Base-by-base conservation (phyloP, 2,329 filamentous ascomycete genomes). In the Talaromyces sp. region DNA sequence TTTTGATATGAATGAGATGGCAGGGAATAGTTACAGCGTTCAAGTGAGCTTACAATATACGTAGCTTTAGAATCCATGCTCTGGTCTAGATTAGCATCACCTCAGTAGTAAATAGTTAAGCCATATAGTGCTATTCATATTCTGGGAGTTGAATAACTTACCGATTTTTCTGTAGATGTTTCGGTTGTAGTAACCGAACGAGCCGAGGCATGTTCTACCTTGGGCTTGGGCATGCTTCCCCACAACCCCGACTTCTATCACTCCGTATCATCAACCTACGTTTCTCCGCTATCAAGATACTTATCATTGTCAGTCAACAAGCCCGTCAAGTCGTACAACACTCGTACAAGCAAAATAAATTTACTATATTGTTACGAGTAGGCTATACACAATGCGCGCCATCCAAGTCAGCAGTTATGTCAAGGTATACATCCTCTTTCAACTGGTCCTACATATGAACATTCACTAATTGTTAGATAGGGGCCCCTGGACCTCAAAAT, bases 401-500 rank as follows among this genome's bases (percentile, higher is more conserved):
- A 89, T 91, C 59, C 84, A 90, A 72, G 76, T 91, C 58, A 83
- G 79, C 64, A 77, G 89, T 80, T 91, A 91, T 68, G 85, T 91
- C 74, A 86, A 89, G 78, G 88, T 88, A 77, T 31, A 60, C 37
- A 22, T 52, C 28, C 17, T 17, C 51, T 5, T 22, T 11, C 22
- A 21, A 21, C 33, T 9, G 10, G 25, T 36, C 33, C 21, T 9
- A 28, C 7, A 21, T 21, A 11, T 2, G n/a, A 17, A 48, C 22
- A 28, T 4, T 37, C 33, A 55, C 45, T 40, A 13, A 50, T 19
- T 43, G 33, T 37, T 22, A n/a, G 10, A 17, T 61, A 94, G 89
- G 86, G 86, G 35, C 91, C 92, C 1, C 78, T 86, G 61, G 89
- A 94, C 69, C 89, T 97, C 72, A 82, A 79, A 61, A 88, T 96